A percentile compares a stretch with the other conserved stretches of the same genome.
phyloP scores from a whole-genome alignment of 345 rosid species.

The Linum lewisii region DNA sequence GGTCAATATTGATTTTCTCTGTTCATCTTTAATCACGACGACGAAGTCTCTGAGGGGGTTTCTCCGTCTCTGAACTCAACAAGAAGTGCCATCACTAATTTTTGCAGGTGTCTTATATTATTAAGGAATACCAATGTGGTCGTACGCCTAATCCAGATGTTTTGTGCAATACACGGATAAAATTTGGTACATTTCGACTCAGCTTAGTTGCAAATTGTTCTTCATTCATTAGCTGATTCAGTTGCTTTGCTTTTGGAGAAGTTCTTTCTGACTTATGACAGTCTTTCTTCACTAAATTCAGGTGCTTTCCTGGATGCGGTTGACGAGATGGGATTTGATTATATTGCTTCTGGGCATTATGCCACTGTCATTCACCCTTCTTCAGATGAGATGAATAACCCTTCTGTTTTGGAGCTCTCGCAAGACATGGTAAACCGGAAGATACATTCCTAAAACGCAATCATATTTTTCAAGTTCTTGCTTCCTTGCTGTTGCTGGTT shows the following conservation, averaged over 20 bases:
- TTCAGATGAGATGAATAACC: conserved; percentile 32
- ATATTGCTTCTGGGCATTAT: conserved; percentile 84
- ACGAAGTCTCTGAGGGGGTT: no score
- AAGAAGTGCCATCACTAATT: no score
- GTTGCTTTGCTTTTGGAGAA: no score
- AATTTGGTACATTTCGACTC: conserved; percentile 53
- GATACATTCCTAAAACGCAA: background rate
- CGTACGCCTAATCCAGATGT: conserved; percentile 94
- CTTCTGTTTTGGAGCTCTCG: conserved; percentile 59
- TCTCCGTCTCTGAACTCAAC: no score
- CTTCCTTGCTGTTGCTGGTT: no score
- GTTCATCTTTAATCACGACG: no score
- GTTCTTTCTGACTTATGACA: no score
- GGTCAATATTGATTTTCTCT: background rate
- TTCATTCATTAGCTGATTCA: background rate
- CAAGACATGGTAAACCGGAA: conserved; percentile 49
- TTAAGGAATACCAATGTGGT: conserved; percentile 73
- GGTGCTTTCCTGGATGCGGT: conserved; percentile 93
- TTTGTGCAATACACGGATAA: conserved; percentile 81
- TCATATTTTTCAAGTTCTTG: no score
- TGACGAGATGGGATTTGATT: conserved; percentile 52
- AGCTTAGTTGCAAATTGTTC: background rate
- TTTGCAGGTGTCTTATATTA: conserved; percentile 78
- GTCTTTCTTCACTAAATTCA: conserved; percentile 22
- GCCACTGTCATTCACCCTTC: conserved; percentile 69